Percentiles rank a stretch among this genome's conserved stretches.
phyloP scores from a whole-genome alignment of 192 early-diverging fungal species.

The Jimgerdemannia flammicorona region DNA sequence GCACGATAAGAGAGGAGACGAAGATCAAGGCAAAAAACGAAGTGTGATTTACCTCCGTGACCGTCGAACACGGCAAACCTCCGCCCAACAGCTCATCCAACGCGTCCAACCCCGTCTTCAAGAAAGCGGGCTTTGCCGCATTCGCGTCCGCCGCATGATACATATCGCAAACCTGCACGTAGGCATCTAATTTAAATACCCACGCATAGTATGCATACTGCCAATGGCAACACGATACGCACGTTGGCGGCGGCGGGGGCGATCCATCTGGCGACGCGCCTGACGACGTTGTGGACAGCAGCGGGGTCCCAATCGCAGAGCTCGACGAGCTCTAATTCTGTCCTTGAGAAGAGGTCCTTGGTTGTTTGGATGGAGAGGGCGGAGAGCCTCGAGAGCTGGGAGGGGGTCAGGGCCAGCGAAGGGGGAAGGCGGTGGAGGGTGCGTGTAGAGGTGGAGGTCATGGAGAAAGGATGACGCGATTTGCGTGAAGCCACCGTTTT shows the following conservation, averaged over 20 bases:
- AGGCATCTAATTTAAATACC: background rate
- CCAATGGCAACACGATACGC: background rate
- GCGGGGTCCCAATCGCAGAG: background rate
- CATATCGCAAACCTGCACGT: background rate
- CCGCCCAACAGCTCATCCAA: slow-evolving; percentile 4
- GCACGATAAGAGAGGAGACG: background rate
- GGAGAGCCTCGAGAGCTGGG: background rate
- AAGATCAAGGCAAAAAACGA: background rate
- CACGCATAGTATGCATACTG: background rate
- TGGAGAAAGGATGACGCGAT: background rate
- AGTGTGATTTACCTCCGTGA: background rate
- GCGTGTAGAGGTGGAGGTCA: background rate
- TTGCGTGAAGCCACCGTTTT: no score
- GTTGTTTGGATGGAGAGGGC: background rate
- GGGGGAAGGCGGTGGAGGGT: background rate
- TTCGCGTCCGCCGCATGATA: background rate
- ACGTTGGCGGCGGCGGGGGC: background rate
- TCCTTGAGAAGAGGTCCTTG: background rate
- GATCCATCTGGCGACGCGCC: background rate
- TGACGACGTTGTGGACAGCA: background rate
- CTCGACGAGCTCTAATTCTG: background rate
- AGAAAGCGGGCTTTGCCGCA: background rate
- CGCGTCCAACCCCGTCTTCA: background rate
- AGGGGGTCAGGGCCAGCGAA: background rate
- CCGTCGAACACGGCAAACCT: background rate